A percentile compares a stretch with the other conserved stretches of the same genome.
These are phyloP conservation scores for Eucalyptus sp. DNA, from an alignment of 345 rosid species.

Conservation along the genomic window DNA sequence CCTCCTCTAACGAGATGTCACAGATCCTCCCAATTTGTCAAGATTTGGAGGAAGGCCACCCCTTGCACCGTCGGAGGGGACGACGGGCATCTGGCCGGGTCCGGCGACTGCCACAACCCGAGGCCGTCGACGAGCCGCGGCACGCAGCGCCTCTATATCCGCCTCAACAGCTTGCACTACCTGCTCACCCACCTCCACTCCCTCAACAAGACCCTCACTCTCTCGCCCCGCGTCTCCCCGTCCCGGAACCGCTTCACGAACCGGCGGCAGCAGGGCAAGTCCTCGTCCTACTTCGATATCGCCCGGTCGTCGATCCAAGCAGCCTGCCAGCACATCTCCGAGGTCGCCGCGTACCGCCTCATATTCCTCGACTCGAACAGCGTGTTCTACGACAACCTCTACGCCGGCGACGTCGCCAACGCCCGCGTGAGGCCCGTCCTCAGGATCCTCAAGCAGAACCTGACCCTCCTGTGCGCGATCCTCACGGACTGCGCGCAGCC, in stretches of 20 bases:
- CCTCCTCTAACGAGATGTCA: conserved; percentile 90
- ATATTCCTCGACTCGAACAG: conserved; percentile 31
- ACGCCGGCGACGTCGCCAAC: conserved; percentile 17
- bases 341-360: conserved; percentile 37
- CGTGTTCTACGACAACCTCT: conserved; percentile 20
- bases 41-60: conserved; percentile 64
- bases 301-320: conserved; percentile 21
- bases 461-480: conserved; percentile 25
- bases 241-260: conserved; percentile 16
- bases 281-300: conserved; percentile 18
- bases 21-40: conserved; percentile 47
- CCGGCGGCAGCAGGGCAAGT: conserved; percentile 2
- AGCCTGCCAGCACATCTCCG: conserved; percentile 31
- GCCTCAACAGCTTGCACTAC: conserved; percentile 78
- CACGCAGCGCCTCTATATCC: conserved; percentile 80
- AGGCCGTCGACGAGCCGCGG: conserved; percentile 90
- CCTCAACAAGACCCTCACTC: conserved; percentile 66
- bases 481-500: conserved; percentile 28
- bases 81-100: conserved; percentile 5
- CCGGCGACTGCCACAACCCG: conserved; percentile 43
- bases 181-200: conserved; percentile 63
- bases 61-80: conserved; percentile 37
- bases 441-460: conserved; percentile 27
- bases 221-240: conserved; percentile 47
- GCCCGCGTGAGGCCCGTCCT: conserved; percentile 20